A percentile compares a stretch with the other conserved stretches of the same genome.
phyloP scores from a whole-genome alignment of 768 basidiomycete species.

The Tricholoma sp. region DNA sequence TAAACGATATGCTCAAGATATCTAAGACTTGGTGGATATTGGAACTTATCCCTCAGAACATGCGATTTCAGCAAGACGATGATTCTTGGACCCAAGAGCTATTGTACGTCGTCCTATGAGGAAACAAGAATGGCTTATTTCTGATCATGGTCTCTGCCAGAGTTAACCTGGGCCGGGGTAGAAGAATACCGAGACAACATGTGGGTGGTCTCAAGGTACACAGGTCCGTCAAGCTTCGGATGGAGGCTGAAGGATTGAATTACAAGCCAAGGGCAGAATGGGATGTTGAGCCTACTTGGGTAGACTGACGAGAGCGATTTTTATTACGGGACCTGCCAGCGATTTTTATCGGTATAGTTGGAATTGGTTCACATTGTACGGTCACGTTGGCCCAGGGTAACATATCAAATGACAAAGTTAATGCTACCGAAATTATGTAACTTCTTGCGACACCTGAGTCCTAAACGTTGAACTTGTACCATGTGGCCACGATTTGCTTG shows the following conservation, averaged over 20 bases:
- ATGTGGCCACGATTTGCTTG: too few relatives aligned
- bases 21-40: conserved; percentile 59
- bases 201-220: conserved; percentile 36
- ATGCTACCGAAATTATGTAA: too few relatives aligned
- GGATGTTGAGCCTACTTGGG: conserved; percentile 32
- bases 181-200: conserved; percentile 36
- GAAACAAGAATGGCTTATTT: background rate
- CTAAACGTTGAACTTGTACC: too few relatives aligned
- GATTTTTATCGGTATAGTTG: background rate
- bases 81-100: conserved; percentile 33
- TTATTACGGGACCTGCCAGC: background rate
- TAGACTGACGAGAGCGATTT: conserved; percentile 25
- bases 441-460: too few relatives aligned
- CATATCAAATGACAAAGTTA: too few relatives aligned
- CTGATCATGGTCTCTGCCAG: conserved; percentile 14
- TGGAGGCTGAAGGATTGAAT: conserved; percentile 30
- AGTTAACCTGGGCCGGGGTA: conserved; percentile 37
- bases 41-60: conserved; percentile 42
- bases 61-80: conserved; percentile 36
- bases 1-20: conserved; percentile 54
- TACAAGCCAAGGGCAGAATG: conserved; percentile 39
- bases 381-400: too few relatives aligned
- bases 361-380: too few relatives aligned
- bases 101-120: conserved; percentile 18
- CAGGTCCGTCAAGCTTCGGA: conserved; percentile 40